phyloP scores from a whole-genome alignment of 2,329 filamentous ascomycete genomes.

The Fusarium albidum region DNA sequence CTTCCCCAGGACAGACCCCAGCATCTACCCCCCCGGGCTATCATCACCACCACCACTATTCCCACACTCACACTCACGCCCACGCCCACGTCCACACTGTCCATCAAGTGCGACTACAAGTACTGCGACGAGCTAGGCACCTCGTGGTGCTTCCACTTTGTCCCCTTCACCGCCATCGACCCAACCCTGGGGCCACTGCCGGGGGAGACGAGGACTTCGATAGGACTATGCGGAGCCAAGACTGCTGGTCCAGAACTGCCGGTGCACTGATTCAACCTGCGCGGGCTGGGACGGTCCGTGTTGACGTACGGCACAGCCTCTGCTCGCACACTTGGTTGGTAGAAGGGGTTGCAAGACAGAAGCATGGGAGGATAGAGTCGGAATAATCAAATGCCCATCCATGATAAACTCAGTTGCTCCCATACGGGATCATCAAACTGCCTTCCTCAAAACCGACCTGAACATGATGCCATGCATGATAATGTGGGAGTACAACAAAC shows the following conservation, averaged over 20 bases:
- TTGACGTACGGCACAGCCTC: not conserved
- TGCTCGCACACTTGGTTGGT: not conserved
- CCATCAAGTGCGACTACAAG: conserved; percentile 44
- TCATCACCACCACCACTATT: no score
- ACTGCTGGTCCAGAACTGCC: not conserved
- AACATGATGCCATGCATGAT: no score
- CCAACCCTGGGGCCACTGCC: conserved; percentile 44
- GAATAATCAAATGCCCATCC: no score
- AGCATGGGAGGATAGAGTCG: no score
- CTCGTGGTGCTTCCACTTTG: conserved; percentile 51
- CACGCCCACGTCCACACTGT: conserved; percentile 22
- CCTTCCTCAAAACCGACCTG: not conserved
- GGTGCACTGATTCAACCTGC: not conserved
- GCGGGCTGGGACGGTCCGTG: not conserved
- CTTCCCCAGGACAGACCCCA: conserved; percentile 14
- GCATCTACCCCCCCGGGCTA: no score
- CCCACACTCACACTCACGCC: no score
- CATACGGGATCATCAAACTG: not conserved
- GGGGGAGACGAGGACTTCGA: conserved; percentile 45
- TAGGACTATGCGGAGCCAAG: conserved; percentile 42
- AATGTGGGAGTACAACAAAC: no score
- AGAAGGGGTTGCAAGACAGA: not conserved
- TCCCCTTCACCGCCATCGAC: conserved; percentile 48
- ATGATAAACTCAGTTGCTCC: not conserved
- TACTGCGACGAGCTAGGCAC: conserved; percentile 47